These are phyloP conservation scores for Phytophthora litchii DNA, from an alignment of 352 stramenopile species.

Conservation along the genomic window DNA sequence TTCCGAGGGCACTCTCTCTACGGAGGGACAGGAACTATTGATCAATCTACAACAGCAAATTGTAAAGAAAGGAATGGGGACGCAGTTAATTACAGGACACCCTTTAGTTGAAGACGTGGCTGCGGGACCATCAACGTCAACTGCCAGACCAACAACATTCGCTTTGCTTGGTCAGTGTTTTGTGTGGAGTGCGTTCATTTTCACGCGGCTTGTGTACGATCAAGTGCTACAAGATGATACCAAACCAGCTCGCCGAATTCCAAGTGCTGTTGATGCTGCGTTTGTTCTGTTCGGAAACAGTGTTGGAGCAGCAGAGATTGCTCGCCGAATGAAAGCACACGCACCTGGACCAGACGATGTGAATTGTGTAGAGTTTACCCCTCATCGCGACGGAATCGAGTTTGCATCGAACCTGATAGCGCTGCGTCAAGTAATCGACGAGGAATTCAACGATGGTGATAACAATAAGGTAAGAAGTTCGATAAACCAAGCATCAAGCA, in stretches of 20 bases:
- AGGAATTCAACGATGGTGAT: neutral
- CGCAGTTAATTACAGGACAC: neutral
- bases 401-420: neutral
- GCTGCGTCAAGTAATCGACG: neutral
- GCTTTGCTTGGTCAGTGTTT: conserved; percentile 28
- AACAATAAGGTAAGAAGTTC: neutral
- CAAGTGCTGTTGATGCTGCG: conserved; percentile 26
- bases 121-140: conserved; percentile 1
- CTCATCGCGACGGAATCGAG: neutral
- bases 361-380: neutral
- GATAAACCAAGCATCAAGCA: neutral
- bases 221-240: conserved; percentile 13
- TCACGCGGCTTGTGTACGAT: conserved; percentile 30
- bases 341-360: neutral
- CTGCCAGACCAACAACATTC: conserved; percentile 9
- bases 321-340: conserved; percentile 10
- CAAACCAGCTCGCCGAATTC: conserved; percentile 21
- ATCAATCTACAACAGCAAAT: neutral
- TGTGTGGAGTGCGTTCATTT: conserved; percentile 33
- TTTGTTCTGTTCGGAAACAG: conserved; percentile 33
- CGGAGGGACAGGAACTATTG: neutral
- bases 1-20: no score
- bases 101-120: neutral
- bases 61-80: neutral
- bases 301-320: conserved; percentile 13